Conservation (phyloP, 73 alveolate species). For the Tetrahymena elliotti region DNA sequence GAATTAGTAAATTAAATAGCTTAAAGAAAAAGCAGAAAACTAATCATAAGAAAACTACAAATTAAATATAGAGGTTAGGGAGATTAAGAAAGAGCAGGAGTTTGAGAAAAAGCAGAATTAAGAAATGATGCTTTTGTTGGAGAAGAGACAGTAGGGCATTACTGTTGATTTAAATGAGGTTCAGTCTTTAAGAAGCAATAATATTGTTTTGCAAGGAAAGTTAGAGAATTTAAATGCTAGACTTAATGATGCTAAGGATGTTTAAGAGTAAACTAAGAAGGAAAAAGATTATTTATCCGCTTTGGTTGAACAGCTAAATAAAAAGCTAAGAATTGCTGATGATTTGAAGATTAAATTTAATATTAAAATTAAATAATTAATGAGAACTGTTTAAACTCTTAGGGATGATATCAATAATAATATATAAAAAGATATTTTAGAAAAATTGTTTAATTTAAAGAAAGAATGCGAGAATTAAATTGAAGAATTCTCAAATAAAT, state of each 20-base stretch:
- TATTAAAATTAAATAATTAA: not conserved
- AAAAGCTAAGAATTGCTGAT: not conserved
- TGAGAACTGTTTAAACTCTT: not conserved
- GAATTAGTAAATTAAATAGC: not conserved
- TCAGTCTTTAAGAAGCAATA: not conserved
- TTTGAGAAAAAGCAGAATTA: not conserved
- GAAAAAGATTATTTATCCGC: not conserved
- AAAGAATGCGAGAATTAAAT: not conserved
- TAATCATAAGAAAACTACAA: not conserved
- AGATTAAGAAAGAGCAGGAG: not conserved
- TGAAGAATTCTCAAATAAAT: not conserved
- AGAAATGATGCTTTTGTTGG: not conserved
- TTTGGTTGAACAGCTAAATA: not conserved
- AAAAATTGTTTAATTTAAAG: not conserved
- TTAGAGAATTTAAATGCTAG: not conserved
- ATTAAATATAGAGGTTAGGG: not conserved
- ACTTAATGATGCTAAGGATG: not conserved
- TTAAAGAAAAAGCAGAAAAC: not conserved
- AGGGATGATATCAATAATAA: not conserved
- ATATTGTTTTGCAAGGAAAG: not conserved
- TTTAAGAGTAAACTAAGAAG: not conserved
- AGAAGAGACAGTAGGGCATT: not conserved
- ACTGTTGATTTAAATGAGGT: not conserved
- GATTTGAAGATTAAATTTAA: not conserved
- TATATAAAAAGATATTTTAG: not conserved